Percentiles rank a stretch among this genome's conserved stretches.
Evolutionary conservation across 495 filamentous ascomycete genomes (phyloP).

Genomic region (Hypoxylon lenormandii): DNA sequence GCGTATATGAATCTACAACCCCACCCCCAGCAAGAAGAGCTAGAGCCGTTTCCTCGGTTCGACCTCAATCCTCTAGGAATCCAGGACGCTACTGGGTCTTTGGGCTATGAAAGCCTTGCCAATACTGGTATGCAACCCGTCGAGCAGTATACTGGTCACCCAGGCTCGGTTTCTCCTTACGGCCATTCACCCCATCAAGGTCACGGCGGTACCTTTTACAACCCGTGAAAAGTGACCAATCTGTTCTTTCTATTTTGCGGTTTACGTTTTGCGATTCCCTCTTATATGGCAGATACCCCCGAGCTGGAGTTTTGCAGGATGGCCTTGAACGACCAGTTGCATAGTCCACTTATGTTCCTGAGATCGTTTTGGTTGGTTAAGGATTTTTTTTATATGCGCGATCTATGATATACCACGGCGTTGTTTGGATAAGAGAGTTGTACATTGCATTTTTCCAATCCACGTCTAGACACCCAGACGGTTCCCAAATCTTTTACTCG

Average conservation of each 20-base stretch:
- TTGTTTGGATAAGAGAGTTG: constrained; percentile 22
- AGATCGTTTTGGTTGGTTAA: constrained; percentile 5
- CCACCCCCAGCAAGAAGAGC: constrained; percentile 34
- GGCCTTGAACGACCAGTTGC: constrained; percentile 9
- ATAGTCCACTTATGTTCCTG: constrained; percentile 8
- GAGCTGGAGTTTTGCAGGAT: constrained; percentile 36
- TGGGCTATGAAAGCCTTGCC: constrained; percentile 49
- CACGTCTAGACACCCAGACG: constrained; percentile 1
- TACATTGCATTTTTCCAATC: constrained; percentile 27
- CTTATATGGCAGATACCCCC: constrained; percentile 34
- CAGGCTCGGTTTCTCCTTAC: constrained; percentile 59
- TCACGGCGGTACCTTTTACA: constrained; percentile 53
- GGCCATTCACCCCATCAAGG: constrained; percentile 57
- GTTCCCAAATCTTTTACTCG: background rate
- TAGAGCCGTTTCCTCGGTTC: constrained; percentile 56
- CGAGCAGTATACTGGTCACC: constrained; percentile 54
- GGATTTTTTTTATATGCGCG: constrained; percentile 1
- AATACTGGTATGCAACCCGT: constrained; percentile 45
- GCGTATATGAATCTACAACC: constrained; percentile 24
- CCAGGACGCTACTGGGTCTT: constrained; percentile 47
- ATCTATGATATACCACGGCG: constrained; percentile 33
- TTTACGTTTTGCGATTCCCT: constrained; percentile 41
- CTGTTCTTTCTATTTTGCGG: constrained; percentile 24
- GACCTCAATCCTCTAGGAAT: constrained; percentile 54
- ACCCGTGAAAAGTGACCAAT: constrained; percentile 32